These are phyloP conservation scores for Lunasporangiospora selenospora DNA, from an alignment of 192 early-diverging fungal species.

Conservation along the genomic window DNA sequence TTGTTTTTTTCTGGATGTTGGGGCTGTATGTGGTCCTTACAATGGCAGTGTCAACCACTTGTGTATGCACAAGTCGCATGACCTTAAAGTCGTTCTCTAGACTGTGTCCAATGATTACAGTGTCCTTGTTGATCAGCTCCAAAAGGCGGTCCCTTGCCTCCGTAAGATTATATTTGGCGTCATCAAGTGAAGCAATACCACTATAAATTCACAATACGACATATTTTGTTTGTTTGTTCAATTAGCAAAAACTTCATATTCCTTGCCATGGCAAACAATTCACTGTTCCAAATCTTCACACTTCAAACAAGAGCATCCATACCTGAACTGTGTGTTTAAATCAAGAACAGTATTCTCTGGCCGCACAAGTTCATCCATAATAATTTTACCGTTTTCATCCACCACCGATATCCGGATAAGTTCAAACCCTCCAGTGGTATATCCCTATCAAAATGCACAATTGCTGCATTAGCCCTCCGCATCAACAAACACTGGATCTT, in stretches of 20 bases:
- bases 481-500: not conserved
- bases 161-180: slow-evolving; percentile 57
- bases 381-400: slow-evolving; percentile 47
- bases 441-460: slow-evolving; percentile 49
- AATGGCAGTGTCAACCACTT: slow-evolving; percentile 50
- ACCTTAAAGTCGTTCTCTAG: slow-evolving; percentile 45
- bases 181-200: slow-evolving; percentile 58
- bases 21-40: slow-evolving; percentile 22
- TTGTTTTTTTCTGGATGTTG: too few relatives aligned
- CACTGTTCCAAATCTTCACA: too few relatives aligned
- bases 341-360: slow-evolving; percentile 63
- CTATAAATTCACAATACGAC: too few relatives aligned
- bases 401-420: slow-evolving; percentile 66
- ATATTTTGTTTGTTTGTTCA: too few relatives aligned
- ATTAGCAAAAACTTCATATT: too few relatives aligned
- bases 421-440: slow-evolving; percentile 73
- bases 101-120: slow-evolving; percentile 71
- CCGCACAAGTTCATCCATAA: slow-evolving; percentile 69
- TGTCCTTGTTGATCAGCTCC: slow-evolving; percentile 51
- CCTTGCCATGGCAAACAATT: slow-evolving; percentile 53
- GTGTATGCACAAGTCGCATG: slow-evolving; percentile 45
- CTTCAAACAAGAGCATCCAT: not conserved
- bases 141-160: slow-evolving; percentile 48
- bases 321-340: slow-evolving; percentile 60
- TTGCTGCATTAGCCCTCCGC: too few relatives aligned